These are phyloP conservation scores for Phytophthora nicotianae DNA, from an alignment of 352 stramenopile genomes.

Conservation along the genomic window DNA sequence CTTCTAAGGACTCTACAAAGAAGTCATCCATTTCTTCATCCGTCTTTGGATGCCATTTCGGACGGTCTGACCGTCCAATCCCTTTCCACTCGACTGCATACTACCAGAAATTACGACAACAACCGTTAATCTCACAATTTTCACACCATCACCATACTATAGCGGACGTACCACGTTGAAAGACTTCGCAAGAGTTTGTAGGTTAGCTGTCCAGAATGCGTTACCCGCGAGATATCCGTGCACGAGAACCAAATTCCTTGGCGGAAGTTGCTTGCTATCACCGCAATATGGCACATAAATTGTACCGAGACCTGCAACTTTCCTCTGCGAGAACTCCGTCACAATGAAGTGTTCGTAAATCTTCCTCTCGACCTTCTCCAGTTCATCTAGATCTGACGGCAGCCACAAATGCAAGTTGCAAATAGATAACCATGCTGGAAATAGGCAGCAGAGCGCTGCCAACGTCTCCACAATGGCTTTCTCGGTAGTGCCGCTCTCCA, in stretches of 20 bases:
- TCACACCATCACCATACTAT: background rate
- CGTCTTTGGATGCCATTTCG: slow-evolving; percentile 60
- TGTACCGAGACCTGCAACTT: slow-evolving; percentile 70
- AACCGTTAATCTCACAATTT: background rate
- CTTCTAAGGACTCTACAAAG: slow-evolving; percentile 80
- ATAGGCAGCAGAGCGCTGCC: slow-evolving; percentile 47
- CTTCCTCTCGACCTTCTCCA: slow-evolving; percentile 64
- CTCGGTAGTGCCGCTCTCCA: slow-evolving; percentile 41
- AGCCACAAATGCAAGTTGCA: slow-evolving; percentile 63
- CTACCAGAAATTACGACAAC: slow-evolving; percentile 29
- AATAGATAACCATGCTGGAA: slow-evolving; percentile 55
- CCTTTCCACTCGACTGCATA: slow-evolving; percentile 87
- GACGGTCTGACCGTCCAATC: slow-evolving; percentile 74
- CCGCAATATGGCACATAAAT: slow-evolving; percentile 81
- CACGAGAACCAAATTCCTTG: slow-evolving; percentile 69
- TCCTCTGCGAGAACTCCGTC: slow-evolving; percentile 56
- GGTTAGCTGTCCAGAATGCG: slow-evolving; percentile 76
- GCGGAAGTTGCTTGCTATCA: slow-evolving; percentile 51
- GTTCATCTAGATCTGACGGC: slow-evolving; percentile 47
- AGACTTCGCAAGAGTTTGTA: slow-evolving; percentile 74
- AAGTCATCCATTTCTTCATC: slow-evolving; percentile 81
- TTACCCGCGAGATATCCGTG: slow-evolving; percentile 84
- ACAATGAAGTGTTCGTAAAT: slow-evolving; percentile 75
- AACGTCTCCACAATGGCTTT: slow-evolving; percentile 46
- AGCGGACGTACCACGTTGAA: slow-evolving; percentile 72